Percentiles rank a stretch among this genome's conserved stretches.
Evolutionary conservation across 2,329 filamentous ascomycete species (phyloP).

Genomic region (Sarocladiaceae sp.): DNA sequence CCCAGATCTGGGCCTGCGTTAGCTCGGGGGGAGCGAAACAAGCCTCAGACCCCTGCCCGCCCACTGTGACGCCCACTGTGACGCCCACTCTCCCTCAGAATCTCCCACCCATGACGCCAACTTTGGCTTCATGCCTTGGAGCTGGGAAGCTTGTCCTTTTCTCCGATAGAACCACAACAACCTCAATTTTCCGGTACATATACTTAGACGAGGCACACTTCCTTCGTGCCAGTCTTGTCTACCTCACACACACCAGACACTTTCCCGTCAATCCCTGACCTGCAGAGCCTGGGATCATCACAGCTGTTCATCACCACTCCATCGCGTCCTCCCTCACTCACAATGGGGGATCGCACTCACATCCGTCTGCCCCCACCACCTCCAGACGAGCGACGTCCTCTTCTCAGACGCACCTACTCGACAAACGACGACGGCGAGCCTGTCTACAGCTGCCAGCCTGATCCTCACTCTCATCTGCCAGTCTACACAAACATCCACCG

Average conservation of each 20-base stretch:
- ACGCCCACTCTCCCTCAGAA: too few species aligned
- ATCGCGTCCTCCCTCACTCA: constrained; percentile 9
- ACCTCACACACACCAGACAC: neutral
- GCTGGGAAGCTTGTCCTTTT: neutral
- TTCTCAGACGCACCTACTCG: constrained; percentile 24
- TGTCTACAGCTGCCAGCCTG: constrained; percentile 47
- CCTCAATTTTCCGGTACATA: too few species aligned
- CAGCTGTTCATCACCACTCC: too few species aligned
- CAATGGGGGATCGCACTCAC: constrained; percentile 19
- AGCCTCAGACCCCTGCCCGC: neutral
- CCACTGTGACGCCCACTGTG: too few species aligned
- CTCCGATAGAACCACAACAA: too few species aligned
- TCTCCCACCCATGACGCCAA: too few species aligned
- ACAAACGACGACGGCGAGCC: constrained; percentile 25
- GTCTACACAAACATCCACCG: constrained; percentile 75
- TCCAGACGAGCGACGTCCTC: constrained; percentile 27
- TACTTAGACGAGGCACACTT: neutral
- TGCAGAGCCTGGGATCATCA: neutral
- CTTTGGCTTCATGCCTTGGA: too few species aligned
- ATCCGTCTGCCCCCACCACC: constrained; percentile 22
- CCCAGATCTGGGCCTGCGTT: neutral
- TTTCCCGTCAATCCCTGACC: neutral
- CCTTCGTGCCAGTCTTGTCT: neutral
- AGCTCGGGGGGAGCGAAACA: neutral
- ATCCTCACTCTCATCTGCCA: constrained; percentile 57